A percentile compares a stretch with the other conserved stretches of the same genome.
Evolutionary conservation across 83 land plant genomes (phyloP).

Genomic region (Diphasiastrum complanatum): DNA sequence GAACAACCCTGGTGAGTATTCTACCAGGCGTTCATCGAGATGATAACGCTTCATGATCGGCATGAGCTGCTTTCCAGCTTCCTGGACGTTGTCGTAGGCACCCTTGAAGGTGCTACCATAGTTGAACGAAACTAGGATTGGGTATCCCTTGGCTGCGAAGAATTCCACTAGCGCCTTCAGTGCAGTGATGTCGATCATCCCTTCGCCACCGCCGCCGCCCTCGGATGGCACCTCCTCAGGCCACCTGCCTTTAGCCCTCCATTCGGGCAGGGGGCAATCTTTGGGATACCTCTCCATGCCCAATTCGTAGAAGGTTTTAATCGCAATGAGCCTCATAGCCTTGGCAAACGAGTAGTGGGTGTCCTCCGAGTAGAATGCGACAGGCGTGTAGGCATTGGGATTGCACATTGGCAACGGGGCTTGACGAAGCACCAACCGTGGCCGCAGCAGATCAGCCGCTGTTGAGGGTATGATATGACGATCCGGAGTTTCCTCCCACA

Average conservation of each 20-base stretch:
- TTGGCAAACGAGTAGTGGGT: conserved; percentile 15
- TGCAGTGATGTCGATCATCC: conserved; percentile 8
- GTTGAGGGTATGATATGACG: too few species aligned
- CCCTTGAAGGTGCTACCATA: conserved; percentile 19
- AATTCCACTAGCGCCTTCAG: conserved; percentile 4
- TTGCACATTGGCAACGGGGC: not conserved
- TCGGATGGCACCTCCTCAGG: conserved; percentile 16
- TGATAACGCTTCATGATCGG: conserved; percentile 7
- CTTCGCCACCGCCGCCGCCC: not conserved
- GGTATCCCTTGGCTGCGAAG: conserved; percentile 12
- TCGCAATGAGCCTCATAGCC: not conserved
- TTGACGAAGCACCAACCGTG: not conserved
- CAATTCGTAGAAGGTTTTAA: not conserved
- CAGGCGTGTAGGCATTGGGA: not conserved
- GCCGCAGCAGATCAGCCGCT: too few species aligned
- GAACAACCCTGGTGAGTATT: too few species aligned
- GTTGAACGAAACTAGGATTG: conserved; percentile 16
- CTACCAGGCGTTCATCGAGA: not conserved
- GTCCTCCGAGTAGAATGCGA: conserved; percentile 16
- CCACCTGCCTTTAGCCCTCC: conserved; percentile 4
- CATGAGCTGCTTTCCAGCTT: not conserved
- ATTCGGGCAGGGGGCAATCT: not conserved
- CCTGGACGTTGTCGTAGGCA: conserved; percentile 8
- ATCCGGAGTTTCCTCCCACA: too few species aligned
- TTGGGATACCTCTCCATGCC: conserved; percentile 11